Conservation (phyloP, 495 filamentous ascomycete species). For the Neurospora africana region DNA sequence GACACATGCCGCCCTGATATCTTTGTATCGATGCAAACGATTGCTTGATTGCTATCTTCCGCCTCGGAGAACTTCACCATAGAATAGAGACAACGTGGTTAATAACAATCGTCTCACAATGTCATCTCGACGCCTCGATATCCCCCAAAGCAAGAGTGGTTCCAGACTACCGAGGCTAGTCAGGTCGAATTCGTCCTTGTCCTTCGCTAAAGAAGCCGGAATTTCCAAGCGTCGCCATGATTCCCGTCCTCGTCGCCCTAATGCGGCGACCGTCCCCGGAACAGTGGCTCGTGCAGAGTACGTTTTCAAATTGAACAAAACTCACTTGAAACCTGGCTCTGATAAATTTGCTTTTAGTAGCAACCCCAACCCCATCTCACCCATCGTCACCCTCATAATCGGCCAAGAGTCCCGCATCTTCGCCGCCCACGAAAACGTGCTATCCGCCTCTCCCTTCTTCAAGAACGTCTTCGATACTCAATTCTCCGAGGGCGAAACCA, state of each 20-base stretch:
- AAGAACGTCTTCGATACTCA: slow-evolving; percentile 46
- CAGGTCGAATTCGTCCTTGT: slow-evolving; percentile 37
- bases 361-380: slow-evolving; percentile 42
- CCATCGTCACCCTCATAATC: slow-evolving; percentile 70
- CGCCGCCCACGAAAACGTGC: slow-evolving; percentile 80
- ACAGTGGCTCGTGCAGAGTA: slow-evolving; percentile 22
- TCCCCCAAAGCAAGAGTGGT: slow-evolving; percentile 31
- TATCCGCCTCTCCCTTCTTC: slow-evolving; percentile 71
- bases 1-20: neutral
- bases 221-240: slow-evolving; percentile 37
- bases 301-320: slow-evolving; percentile 16
- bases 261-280: slow-evolving; percentile 23
- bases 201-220: slow-evolving; percentile 35
- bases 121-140: slow-evolving; percentile 34
- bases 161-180: slow-evolving; percentile 28
- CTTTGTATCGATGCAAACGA: neutral
- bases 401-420: slow-evolving; percentile 75
- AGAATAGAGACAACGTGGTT: neutral
- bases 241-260: slow-evolving; percentile 25
- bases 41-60: neutral
- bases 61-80: neutral
- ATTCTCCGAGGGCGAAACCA: slow-evolving; percentile 52
- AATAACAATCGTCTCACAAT: slow-evolving; percentile 18
- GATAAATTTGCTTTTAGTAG: slow-evolving; percentile 22
- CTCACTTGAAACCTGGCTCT: slow-evolving; percentile 2